Percentiles rank a stretch among this genome's conserved stretches.
phyloP scores from a whole-genome alignment of 306 rosid genomes.

The cucumber (Cucumis sativus) region Cucumber_9930_V3 NC_026659.2:28805501-28806000 shows the following conservation, averaged over 20 bases:
- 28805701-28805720: not conserved
- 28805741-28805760: not conserved
- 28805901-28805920: not conserved
- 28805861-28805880: not conserved
- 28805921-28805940: not conserved
- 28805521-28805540: conserved; percentile 65
- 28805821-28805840: not conserved
- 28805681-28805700: not conserved
- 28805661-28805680: not conserved
- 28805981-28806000: not conserved
- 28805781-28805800: not conserved
- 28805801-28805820: not conserved
- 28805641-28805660: not conserved
- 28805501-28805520: conserved; percentile 60
- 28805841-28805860: not conserved
- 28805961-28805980: not conserved
- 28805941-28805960: not conserved
- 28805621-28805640: not conserved
- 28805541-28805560: conserved; percentile 58
- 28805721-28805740: not conserved
- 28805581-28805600: conserved; percentile 30
- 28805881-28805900: not conserved
- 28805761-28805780: not conserved
- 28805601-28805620: not conserved
- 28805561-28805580: conserved; percentile 50